These are phyloP conservation scores for Physcomitrium patens DNA, from an alignment of 225 moss, liverwort and hornwort species.

Conservation along the genomic window DNA sequence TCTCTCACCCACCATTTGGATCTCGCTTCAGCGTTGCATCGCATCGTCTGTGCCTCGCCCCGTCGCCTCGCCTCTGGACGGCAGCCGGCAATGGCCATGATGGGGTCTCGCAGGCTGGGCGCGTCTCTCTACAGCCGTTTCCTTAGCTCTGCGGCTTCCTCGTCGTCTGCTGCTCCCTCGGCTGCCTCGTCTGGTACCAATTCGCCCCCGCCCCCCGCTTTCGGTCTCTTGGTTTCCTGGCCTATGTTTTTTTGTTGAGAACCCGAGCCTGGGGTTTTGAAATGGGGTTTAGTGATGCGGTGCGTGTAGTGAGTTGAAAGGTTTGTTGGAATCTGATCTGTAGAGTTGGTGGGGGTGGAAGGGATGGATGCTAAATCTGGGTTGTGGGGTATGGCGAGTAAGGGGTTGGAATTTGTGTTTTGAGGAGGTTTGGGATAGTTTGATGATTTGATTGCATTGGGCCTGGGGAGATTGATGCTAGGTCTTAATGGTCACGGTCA, in stretches of 20 bases:
- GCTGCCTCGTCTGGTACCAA: constrained; percentile 28
- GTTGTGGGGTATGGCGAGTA: not conserved
- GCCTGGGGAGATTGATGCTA: not conserved
- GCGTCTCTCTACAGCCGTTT: constrained; percentile 39
- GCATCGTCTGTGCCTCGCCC: no score
- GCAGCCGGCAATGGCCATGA: constrained; percentile 29
- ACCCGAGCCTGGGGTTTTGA: not conserved
- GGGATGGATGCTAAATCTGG: not conserved
- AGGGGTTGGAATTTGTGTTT: constrained; percentile 10
- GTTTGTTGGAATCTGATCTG: not conserved
- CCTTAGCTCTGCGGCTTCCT: constrained; percentile 33
- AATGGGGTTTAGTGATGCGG: not conserved
- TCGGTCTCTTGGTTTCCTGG: not conserved
- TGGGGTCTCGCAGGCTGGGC: constrained; percentile 41
- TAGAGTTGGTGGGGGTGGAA: not conserved
- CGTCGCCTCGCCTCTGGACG: no score
- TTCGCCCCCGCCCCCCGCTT: not conserved
- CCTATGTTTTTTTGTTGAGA: not conserved
- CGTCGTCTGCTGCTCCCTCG: constrained; percentile 25
- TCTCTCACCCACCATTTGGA: no score
- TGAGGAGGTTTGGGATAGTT: not conserved
- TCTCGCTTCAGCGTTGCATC: no score
- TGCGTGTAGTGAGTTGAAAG: not conserved
- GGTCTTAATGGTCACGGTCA: not conserved
- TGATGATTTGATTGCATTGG: not conserved